Percentiles rank a stretch among this genome's conserved stretches.
phyloP scores from a whole-genome alignment of 1,139 yeast genomes.

The Geotrichum klebahnii region DNA sequence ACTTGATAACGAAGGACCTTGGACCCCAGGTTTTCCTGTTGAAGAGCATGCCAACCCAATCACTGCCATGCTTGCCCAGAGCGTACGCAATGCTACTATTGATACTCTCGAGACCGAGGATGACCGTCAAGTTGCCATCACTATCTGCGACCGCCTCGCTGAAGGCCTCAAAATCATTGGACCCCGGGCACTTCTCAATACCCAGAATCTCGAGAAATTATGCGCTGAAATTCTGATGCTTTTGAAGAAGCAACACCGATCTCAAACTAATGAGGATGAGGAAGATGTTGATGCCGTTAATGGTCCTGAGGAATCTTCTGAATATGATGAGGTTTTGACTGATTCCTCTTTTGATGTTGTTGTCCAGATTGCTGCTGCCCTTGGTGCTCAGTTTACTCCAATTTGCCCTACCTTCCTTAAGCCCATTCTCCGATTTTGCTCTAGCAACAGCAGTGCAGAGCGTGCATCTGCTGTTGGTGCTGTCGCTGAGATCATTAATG shows the following conservation, averaged over 20 bases:
- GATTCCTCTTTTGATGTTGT: constrained; percentile 85
- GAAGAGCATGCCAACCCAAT: constrained; percentile 31
- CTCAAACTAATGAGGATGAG: constrained; percentile 63
- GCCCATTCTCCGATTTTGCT: constrained; percentile 55
- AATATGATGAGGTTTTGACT: constrained; percentile 77
- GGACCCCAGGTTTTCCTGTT: constrained; percentile 71
- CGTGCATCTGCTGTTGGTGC: constrained; percentile 86
- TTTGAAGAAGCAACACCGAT: constrained; percentile 74
- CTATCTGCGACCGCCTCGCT: constrained; percentile 69
- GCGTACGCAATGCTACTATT: constrained; percentile 63
- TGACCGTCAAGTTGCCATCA: constrained; percentile 72
- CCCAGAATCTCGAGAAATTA: constrained; percentile 58
- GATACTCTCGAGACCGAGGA: constrained; percentile 69
- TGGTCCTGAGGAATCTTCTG: constrained; percentile 74
- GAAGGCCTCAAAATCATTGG: constrained; percentile 73
- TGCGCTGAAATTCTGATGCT: constrained; percentile 68
- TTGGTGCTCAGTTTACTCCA: constrained; percentile 70
- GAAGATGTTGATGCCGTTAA: constrained; percentile 53
- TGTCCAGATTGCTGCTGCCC: constrained; percentile 66
- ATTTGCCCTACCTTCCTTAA: constrained; percentile 72
- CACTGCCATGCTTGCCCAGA: constrained; percentile 57
- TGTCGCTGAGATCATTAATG: constrained; percentile 80
- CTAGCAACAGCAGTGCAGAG: constrained; percentile 64
- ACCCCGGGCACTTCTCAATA: constrained; percentile 58
- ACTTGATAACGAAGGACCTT: constrained; percentile 42